Evolutionary conservation across 768 basidiomycete species (phyloP).

Genomic region (Mycena olivaceomarginata): DNA sequence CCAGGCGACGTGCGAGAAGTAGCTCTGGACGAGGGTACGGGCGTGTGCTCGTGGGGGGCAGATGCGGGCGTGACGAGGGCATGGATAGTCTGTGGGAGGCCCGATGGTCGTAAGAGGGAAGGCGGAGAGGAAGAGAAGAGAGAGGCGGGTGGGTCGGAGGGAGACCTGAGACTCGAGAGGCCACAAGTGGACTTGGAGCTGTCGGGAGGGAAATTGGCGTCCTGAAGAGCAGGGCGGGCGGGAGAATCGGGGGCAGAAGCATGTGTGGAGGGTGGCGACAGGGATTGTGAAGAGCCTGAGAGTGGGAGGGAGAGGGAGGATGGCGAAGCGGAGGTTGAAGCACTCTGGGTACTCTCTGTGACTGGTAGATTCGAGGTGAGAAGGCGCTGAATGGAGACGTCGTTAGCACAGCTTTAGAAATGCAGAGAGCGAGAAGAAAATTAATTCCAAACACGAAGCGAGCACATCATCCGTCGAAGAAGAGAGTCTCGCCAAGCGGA

Average conservation of each 20-base stretch:
- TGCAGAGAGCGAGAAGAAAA: conserved; percentile 48
- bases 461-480: too few species aligned
- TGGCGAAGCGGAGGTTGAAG: conserved; percentile 22
- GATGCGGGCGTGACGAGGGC: conserved; percentile 70
- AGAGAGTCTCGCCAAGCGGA: conserved; percentile 1
- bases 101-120: conserved; percentile 79
- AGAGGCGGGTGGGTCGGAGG: conserved; percentile 41
- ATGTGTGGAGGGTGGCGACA: conserved; percentile 22
- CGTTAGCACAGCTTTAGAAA: conserved; percentile 37
- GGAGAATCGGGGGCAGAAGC: conserved; percentile 47
- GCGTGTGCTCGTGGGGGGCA: conserved; percentile 73
- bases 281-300: conserved; percentile 42
- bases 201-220: not conserved
- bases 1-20: conserved; percentile 71
- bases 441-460: conserved; percentile 1
- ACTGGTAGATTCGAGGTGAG: conserved; percentile 45
- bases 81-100: conserved; percentile 66
- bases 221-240: conserved; percentile 36
- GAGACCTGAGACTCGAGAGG: not conserved
- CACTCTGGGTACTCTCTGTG: conserved; percentile 20
- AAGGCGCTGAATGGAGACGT: conserved; percentile 42
- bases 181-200: not conserved
- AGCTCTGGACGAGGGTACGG: conserved; percentile 60
- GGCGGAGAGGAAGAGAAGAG: conserved; percentile 78
- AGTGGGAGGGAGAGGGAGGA: conserved; percentile 39